These are phyloP conservation scores for Cryomyces minteri DNA, from an alignment of 495 filamentous ascomycete genomes.

Conservation along the genomic window DNA sequence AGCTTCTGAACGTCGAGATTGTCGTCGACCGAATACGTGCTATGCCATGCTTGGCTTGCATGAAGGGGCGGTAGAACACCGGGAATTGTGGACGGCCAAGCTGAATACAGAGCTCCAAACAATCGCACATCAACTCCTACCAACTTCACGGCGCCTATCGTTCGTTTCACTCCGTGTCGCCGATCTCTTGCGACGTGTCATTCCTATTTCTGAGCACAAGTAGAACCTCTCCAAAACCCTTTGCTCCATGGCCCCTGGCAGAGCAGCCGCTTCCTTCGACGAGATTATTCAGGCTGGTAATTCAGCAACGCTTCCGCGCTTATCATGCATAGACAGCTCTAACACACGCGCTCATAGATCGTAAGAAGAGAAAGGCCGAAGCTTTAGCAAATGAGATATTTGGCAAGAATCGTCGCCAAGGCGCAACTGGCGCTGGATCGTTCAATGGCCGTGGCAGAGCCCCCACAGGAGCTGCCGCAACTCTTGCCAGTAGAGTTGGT, in stretches of 20 bases:
- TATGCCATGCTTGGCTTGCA: no score
- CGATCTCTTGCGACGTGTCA: no score
- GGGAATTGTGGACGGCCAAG: no score
- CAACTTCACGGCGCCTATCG: no score
- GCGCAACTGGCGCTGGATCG: constrained; percentile 30
- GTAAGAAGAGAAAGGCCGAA: constrained; percentile 4
- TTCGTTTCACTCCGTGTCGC: no score
- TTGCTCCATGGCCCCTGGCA: neutral
- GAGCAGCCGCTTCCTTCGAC: constrained; percentile 6
- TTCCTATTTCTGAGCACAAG: no score
- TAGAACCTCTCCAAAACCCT: no score
- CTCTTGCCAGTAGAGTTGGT: constrained; percentile 58
- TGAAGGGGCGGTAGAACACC: no score
- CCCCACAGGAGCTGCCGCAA: constrained; percentile 27
- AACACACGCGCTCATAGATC: neutral
- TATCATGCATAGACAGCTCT: neutral
- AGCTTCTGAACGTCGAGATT: no score
- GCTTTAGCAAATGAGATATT: constrained; percentile 49
- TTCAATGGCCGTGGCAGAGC: constrained; percentile 18
- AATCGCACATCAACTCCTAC: no score
- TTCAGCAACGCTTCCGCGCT: neutral
- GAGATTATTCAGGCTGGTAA: constrained; percentile 7
- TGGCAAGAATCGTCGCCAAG: constrained; percentile 40
- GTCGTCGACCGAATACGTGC: no score
- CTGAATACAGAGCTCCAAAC: no score